Evolutionary conservation across 495 filamentous ascomycete species (phyloP).

Genomic region (Aspergillus coremiiformis): DNA sequence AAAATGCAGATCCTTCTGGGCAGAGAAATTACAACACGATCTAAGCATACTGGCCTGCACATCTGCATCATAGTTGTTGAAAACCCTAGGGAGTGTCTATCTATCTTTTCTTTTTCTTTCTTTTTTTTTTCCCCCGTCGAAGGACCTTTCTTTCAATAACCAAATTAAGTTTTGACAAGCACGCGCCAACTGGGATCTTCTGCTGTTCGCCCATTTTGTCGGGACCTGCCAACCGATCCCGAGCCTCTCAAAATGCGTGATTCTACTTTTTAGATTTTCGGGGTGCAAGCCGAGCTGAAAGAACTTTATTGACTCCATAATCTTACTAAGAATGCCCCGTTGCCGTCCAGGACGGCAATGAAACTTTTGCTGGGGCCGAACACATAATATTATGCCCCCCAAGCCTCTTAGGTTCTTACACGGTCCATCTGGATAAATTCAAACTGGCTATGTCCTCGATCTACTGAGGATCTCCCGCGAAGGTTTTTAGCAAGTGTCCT

Average conservation of each 20-base stretch:
- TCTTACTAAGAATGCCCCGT: not conserved
- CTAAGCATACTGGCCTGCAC: not conserved
- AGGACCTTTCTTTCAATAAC: slow-evolving; percentile 3
- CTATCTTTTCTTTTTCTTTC: not conserved
- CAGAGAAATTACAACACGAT: not conserved
- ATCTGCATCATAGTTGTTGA: not conserved
- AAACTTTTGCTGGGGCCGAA: not conserved
- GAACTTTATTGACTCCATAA: not conserved
- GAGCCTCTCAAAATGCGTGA: slow-evolving; percentile 1
- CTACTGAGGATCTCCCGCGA: slow-evolving; percentile 42
- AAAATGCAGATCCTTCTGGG: not conserved
- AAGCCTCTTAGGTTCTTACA: not conserved
- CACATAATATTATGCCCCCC: not conserved
- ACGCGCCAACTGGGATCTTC: slow-evolving; percentile 32
- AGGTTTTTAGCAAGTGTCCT: slow-evolving; percentile 25
- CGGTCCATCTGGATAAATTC: not conserved
- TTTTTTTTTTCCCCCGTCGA: not conserved
- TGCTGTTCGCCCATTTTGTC: slow-evolving; percentile 28
- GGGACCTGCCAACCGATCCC: slow-evolving; percentile 19
- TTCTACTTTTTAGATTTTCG: not conserved
- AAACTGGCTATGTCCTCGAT: slow-evolving; percentile 18
- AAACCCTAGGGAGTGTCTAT: not conserved
- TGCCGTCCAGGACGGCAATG: not conserved
- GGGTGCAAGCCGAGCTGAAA: not conserved
- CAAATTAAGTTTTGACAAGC: slow-evolving; percentile 38